These are phyloP conservation scores for Spencermartinsiella ligniputridi DNA, from an alignment of 1,139 yeast genomes.

Conservation along the genomic window DNA sequence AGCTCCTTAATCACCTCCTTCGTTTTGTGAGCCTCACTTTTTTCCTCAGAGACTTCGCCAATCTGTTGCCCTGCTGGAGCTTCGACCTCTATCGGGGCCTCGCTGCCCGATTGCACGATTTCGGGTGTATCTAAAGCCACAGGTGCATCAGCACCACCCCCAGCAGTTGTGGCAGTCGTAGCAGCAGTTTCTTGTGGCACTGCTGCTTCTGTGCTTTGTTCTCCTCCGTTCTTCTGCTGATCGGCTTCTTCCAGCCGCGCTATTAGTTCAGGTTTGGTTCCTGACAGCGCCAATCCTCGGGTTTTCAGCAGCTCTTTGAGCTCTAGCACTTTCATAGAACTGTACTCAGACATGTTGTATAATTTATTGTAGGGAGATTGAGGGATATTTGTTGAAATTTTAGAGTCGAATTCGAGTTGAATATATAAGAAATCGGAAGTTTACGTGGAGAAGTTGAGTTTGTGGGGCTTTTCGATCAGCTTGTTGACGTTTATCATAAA, in stretches of 20 bases:
- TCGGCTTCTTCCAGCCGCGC: slow-evolving; percentile 49
- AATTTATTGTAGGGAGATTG: too few species aligned
- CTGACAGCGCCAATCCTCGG: slow-evolving; percentile 65
- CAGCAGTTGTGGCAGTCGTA: slow-evolving; percentile 1
- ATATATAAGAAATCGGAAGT: not conserved
- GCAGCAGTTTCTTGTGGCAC: slow-evolving; percentile 4
- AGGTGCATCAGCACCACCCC: slow-evolving; percentile 3
- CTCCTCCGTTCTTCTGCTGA: slow-evolving; percentile 9
- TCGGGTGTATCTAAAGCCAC: slow-evolving; percentile 9
- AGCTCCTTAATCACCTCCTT: slow-evolving; percentile 58
- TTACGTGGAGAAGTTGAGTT: not conserved
- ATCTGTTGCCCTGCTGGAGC: slow-evolving; percentile 6
- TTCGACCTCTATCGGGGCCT: slow-evolving; percentile 11
- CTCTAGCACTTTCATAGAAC: slow-evolving; percentile 73
- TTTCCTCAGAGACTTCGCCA: slow-evolving; percentile 8
- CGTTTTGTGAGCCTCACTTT: slow-evolving; percentile 20
- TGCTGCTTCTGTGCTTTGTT: too few species aligned
- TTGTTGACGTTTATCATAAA: not conserved
- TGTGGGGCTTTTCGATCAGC: not conserved
- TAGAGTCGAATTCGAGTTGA: not conserved
- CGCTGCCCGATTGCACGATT: slow-evolving; percentile 11
- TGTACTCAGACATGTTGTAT: slow-evolving; percentile 51
- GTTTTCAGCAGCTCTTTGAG: slow-evolving; percentile 71
- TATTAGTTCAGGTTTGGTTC: slow-evolving; percentile 80
- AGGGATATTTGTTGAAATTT: not conserved